Conservation (phyloP, 2,329 filamentous ascomycete species). For the Triangularia setosa region DNA sequence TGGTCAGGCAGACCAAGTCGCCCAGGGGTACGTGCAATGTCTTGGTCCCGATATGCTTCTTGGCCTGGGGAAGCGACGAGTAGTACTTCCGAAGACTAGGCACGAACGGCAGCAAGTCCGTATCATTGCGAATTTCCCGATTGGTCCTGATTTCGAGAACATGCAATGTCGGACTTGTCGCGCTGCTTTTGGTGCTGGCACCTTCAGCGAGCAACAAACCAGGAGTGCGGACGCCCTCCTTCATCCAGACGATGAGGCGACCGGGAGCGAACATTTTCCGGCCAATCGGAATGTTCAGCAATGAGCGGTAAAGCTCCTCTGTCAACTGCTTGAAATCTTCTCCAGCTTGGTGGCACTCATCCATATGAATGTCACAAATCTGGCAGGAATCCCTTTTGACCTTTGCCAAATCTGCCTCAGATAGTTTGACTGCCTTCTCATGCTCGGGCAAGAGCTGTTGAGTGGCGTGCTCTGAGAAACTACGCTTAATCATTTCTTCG, state of each 20-base stretch:
- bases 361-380: conserved; percentile 76
- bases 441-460: conserved; percentile 92
- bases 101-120: conserved; percentile 83
- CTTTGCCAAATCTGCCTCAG: conserved; percentile 86
- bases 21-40: conserved; percentile 65
- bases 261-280: conserved; percentile 73
- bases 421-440: conserved; percentile 88
- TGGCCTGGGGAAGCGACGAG: conserved; percentile 61
- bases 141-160: conserved; percentile 72
- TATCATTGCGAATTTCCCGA: conserved; percentile 66
- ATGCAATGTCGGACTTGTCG: conserved; percentile 64
- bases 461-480: conserved; percentile 96
- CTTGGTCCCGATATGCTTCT: conserved; percentile 65
- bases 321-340: conserved; percentile 80
- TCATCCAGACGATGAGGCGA: conserved; percentile 77
- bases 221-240: conserved; percentile 76
- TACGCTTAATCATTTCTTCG: conserved; percentile 99
- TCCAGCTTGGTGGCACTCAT: conserved; percentile 74
- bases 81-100: conserved; percentile 65
- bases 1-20: conserved; percentile 82
- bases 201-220: conserved; percentile 79
- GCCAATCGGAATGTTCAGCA: conserved; percentile 77
- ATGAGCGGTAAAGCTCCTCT: conserved; percentile 69
- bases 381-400: conserved; percentile 81
- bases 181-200: conserved; percentile 54